Conservation (phyloP, 139 green algal species). For the Pedinophyceae sp. region DNA sequence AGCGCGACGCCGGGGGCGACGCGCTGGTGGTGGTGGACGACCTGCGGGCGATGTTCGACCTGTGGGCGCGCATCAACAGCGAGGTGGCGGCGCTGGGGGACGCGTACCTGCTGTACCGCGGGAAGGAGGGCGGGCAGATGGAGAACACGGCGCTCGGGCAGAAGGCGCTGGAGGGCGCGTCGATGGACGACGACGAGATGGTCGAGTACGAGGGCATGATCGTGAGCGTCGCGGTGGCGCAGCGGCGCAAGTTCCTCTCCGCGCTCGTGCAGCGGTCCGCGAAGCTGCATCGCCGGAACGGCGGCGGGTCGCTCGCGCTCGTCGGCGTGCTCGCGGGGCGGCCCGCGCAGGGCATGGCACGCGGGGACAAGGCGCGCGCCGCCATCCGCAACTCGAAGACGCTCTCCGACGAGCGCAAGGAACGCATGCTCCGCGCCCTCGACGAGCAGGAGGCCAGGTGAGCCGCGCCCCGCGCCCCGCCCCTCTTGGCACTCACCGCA, state of each 20-base stretch:
- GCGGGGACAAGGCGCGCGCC: slow-evolving; percentile 19
- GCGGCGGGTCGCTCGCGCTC: slow-evolving; percentile 54
- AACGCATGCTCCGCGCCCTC: background rate
- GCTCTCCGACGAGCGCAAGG: slow-evolving; percentile 29
- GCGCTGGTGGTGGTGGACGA: slow-evolving; percentile 65
- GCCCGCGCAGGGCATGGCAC: slow-evolving; percentile 29
- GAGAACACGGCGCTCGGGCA: background rate
- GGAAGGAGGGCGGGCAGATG: background rate
- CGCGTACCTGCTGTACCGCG: background rate
- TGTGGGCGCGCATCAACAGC: slow-evolving; percentile 15
- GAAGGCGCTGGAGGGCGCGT: background rate
- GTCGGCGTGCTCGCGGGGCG: slow-evolving; percentile 50
- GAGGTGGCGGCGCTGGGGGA: background rate
- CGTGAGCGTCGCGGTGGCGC: slow-evolving; percentile 44
- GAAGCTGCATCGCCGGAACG: slow-evolving; percentile 38
- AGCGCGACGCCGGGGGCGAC: slow-evolving; percentile 51
- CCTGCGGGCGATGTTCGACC: slow-evolving; percentile 29
- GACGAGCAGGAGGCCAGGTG: slow-evolving; percentile 53
- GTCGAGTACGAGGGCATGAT: slow-evolving; percentile 75
- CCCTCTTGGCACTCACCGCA: background rate
- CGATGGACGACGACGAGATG: slow-evolving; percentile 23
- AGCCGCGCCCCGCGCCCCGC: background rate
- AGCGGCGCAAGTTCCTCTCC: slow-evolving; percentile 54
- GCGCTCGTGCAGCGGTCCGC: slow-evolving; percentile 63
- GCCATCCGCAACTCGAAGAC: slow-evolving; percentile 43